Evolutionary conservation across 2,329 filamentous ascomycete genomes (phyloP).

Genomic region (Penicillium fuscoglaucum): DNA sequence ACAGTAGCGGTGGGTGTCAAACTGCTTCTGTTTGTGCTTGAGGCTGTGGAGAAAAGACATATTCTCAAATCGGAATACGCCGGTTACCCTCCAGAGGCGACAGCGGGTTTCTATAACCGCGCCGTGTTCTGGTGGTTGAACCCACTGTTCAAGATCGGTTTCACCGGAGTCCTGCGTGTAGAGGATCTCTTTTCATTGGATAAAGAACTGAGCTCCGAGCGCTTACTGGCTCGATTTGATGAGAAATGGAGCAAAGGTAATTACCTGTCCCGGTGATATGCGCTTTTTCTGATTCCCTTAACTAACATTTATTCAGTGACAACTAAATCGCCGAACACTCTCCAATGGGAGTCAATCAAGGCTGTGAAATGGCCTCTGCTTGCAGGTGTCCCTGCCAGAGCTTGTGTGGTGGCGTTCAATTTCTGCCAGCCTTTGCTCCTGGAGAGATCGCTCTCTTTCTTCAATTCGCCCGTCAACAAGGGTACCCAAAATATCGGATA

Average conservation of each 20-base stretch:
- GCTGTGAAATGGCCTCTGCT: conserved; percentile 38
- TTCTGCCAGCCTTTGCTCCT: conserved; percentile 43
- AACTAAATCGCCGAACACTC: conserved; percentile 28
- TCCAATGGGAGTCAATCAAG: conserved; percentile 34
- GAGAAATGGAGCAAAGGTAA: conserved; percentile 44
- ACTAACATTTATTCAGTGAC: conserved; percentile 27
- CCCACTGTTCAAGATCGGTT: conserved; percentile 52
- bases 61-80: conserved; percentile 44
- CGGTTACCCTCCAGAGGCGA: conserved; percentile 52
- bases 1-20: conserved; percentile 47
- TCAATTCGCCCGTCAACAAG: conserved; percentile 29
- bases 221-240: conserved; percentile 41
- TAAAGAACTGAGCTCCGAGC: conserved; percentile 46
- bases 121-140: conserved; percentile 57
- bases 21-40: conserved; percentile 46
- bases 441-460: conserved; percentile 38
- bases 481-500: conserved; percentile 41
- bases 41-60: conserved; percentile 47
- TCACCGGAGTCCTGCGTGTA: conserved; percentile 44
- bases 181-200: conserved; percentile 50
- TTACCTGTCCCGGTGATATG: background rate
- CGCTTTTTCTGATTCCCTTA: background rate
- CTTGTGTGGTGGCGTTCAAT: conserved; percentile 39
- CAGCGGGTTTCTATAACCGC: conserved; percentile 52
- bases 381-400: conserved; percentile 34